These are phyloP conservation scores for Lolium multiflorum DNA, from an alignment of 176 grass and related monocot species.

Conservation along the genomic window DNA sequence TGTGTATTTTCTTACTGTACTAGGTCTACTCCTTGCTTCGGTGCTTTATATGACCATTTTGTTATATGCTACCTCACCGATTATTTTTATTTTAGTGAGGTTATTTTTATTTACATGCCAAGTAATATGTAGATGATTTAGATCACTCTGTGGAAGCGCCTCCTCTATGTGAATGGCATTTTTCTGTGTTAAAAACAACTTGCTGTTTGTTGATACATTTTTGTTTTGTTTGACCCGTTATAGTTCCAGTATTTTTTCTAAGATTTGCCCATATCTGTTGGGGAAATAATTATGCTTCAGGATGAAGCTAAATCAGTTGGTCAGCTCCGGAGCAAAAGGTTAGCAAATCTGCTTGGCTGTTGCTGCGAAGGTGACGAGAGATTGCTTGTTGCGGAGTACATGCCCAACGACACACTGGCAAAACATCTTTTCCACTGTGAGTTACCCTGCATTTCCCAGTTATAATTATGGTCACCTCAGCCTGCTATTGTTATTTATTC, in stretches of 20 bases:
- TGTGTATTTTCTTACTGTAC: constrained; percentile 5
- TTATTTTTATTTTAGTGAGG: neutral
- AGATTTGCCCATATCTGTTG: constrained; percentile 17
- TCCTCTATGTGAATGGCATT: neutral
- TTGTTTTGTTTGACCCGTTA: neutral
- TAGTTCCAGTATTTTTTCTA: neutral
- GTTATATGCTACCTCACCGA: neutral
- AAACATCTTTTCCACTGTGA: constrained; percentile 99
- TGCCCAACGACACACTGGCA: constrained; percentile 95
- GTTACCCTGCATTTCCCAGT: constrained; percentile 26
- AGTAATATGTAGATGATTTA: constrained; percentile 1
- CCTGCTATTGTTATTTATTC: neutral
- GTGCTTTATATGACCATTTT: constrained; percentile 23
- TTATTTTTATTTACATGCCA: neutral
- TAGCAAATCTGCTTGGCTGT: constrained; percentile 93
- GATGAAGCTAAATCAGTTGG: constrained; percentile 95
- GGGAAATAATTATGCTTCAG: constrained; percentile 54
- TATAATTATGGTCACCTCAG: constrained; percentile 25
- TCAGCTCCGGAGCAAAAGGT: constrained; percentile 78
- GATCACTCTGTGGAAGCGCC: neutral
- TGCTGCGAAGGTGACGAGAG: constrained; percentile 98
- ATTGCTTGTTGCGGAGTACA: constrained; percentile 96
- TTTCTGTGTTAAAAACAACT: constrained; percentile 14
- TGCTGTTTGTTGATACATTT: constrained; percentile 2
- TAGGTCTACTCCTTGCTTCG: neutral